A percentile compares a stretch with the other conserved stretches of the same genome.
Conservation (phyloP, 1,284 basidiomycete genomes). For the Fomitopsis pinicola region DNA sequence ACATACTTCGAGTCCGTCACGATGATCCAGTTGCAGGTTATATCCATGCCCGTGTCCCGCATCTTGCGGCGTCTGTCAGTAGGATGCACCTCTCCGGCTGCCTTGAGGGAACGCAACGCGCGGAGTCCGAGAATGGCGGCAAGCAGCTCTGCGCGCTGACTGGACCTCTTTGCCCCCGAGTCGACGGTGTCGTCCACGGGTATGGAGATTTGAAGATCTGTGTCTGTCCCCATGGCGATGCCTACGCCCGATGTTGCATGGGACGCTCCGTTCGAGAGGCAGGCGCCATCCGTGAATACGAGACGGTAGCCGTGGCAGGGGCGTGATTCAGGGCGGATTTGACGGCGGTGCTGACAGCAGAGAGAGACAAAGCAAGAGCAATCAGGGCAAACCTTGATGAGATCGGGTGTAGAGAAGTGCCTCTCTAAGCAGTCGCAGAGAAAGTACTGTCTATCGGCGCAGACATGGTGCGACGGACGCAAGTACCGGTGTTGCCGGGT, state of each 20-base stretch:
- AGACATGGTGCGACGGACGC: no score
- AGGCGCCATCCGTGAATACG: constrained; percentile 5
- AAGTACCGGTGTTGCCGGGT: no score
- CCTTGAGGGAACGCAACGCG: background rate
- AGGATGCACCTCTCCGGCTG: background rate
- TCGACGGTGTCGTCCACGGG: background rate
- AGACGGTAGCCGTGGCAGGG: background rate
- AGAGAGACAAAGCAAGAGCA: background rate
- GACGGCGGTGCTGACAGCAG: background rate
- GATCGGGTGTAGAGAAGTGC: background rate
- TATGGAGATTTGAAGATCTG: background rate
- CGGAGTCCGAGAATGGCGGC: background rate
- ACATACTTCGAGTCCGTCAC: constrained; percentile 3
- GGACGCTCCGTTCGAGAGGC: background rate
- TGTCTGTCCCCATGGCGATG: background rate
- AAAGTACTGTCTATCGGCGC: background rate
- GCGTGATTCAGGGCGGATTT: background rate
- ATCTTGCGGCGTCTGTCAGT: background rate
- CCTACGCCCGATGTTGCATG: constrained; percentile 3
- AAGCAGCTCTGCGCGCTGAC: constrained; percentile 3
- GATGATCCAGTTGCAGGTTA: background rate
- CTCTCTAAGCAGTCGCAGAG: background rate
- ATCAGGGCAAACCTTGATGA: background rate
- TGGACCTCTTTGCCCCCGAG: background rate
- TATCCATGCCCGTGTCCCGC: background rate